Evolutionary conservation across 73 alveolate genomes (phyloP).

Genomic region (Tetrahymena borealis): DNA sequence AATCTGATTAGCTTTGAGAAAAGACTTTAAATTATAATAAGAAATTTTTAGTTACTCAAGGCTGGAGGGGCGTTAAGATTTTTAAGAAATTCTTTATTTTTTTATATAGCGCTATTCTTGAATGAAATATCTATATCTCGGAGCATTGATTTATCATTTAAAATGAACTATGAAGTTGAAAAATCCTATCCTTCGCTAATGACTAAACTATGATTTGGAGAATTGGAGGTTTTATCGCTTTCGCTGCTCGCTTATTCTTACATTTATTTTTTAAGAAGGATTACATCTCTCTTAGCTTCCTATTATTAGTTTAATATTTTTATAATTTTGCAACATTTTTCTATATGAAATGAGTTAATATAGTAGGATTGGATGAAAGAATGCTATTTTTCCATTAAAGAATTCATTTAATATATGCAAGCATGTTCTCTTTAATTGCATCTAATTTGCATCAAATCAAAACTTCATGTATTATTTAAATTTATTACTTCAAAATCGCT

Average conservation of each 20-base stretch:
- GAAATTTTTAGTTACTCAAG: neutral
- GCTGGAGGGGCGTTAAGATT: neutral
- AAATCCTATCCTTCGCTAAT: neutral
- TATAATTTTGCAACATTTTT: neutral
- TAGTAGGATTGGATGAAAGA: too few relatives aligned
- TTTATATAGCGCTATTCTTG: neutral
- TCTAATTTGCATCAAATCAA: too few relatives aligned
- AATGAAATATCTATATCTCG: neutral
- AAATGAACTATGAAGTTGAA: neutral
- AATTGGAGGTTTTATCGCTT: neutral
- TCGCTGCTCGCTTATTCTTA: neutral
- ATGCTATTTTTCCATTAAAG: too few relatives aligned
- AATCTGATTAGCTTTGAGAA: too few relatives aligned
- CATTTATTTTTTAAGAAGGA: neutral
- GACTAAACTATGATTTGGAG: neutral
- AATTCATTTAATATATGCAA: too few relatives aligned
- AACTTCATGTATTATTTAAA: too few relatives aligned
- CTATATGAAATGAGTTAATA: too few relatives aligned
- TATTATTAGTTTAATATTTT: neutral
- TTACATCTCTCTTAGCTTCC: neutral
- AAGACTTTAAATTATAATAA: too few relatives aligned
- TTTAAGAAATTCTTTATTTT: neutral
- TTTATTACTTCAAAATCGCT: neutral
- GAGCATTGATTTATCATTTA: neutral
- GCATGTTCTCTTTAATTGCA: too few relatives aligned